phyloP scores from a whole-genome alignment of 2,329 filamentous ascomycete species.

The Colletotrichum musae region DNA sequence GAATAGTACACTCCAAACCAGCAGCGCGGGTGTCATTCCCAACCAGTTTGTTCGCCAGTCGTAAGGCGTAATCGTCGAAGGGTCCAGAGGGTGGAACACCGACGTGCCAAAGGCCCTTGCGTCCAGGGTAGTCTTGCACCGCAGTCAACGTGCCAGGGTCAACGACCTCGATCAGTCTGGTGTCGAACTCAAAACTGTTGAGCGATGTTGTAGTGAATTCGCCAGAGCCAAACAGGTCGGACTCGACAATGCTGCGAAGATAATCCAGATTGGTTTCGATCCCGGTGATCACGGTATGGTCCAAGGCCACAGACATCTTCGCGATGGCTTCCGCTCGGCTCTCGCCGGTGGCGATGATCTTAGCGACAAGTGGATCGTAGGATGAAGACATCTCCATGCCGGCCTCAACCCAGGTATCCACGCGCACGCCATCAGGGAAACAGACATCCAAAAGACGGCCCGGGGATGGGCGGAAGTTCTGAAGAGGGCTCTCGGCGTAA shows the following conservation, averaged over 20 bases:
- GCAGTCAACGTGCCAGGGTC: slow-evolving; percentile 53
- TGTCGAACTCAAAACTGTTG: slow-evolving; percentile 47
- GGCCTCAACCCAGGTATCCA: slow-evolving; percentile 78
- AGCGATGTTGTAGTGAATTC: slow-evolving; percentile 53
- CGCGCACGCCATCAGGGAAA: slow-evolving; percentile 70
- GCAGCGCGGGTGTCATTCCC: slow-evolving; percentile 48
- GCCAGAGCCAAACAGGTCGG: slow-evolving; percentile 47
- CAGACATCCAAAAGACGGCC: slow-evolving; percentile 75
- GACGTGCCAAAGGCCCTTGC: slow-evolving; percentile 54
- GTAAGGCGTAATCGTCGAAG: slow-evolving; percentile 56
- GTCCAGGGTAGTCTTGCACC: slow-evolving; percentile 58
- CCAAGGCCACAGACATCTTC: slow-evolving; percentile 73
- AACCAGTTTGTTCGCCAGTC: slow-evolving; percentile 53
- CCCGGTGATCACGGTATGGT: slow-evolving; percentile 56
- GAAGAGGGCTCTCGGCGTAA: slow-evolving; percentile 78
- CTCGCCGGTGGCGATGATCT: slow-evolving; percentile 77
- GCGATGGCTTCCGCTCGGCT: slow-evolving; percentile 73
- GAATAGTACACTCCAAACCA: slow-evolving; percentile 53
- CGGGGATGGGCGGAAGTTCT: slow-evolving; percentile 78
- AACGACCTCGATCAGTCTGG: slow-evolving; percentile 53
- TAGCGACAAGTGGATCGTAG: slow-evolving; percentile 84
- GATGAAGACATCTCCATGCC: slow-evolving; percentile 81
- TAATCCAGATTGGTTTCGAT: slow-evolving; percentile 55
- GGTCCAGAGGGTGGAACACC: slow-evolving; percentile 59
- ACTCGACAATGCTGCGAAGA: slow-evolving; percentile 48